Percentiles rank a stretch among this genome's conserved stretches.
These are phyloP conservation scores for Phaseolus lunatus DNA, from an alignment of 306 rosid genomes.

Conservation along the genomic window DNA sequence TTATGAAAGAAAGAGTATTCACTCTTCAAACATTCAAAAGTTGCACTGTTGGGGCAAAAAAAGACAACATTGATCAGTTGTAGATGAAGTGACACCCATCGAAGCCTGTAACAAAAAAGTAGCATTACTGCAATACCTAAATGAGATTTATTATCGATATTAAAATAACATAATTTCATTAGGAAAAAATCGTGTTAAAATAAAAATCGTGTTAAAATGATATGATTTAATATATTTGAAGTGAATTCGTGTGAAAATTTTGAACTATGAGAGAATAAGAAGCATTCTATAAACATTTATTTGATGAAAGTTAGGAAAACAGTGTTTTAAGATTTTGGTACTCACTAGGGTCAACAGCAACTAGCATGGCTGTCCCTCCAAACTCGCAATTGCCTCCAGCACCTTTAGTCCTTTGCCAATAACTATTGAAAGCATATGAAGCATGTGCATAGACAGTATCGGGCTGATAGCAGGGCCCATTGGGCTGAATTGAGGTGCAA, in stretches of 20 bases:
- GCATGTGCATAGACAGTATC: conserved; percentile 74
- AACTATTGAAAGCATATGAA: conserved; percentile 89
- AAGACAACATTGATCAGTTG: conserved; percentile 32
- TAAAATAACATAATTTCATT: too few species aligned
- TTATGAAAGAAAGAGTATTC: conserved; percentile 32
- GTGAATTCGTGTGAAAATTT: too few species aligned
- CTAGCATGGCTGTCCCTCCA: conserved; percentile 91
- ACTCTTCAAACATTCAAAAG: conserved; percentile 44
- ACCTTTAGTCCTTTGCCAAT: conserved; percentile 79
- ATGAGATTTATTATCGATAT: too few species aligned
- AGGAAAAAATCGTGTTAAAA: too few species aligned
- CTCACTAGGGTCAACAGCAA: conserved; percentile 88
- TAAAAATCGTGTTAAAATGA: too few species aligned
- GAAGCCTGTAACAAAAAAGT: conserved; percentile 54
- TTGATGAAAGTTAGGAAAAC: not conserved
- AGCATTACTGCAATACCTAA: not conserved
- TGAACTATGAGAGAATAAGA: too few species aligned
- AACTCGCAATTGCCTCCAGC: conserved; percentile 84
- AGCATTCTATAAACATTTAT: too few species aligned
- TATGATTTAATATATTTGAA: too few species aligned
- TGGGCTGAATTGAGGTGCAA: conserved; percentile 69
- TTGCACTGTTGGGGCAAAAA: not conserved
- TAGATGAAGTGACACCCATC: conserved; percentile 69
- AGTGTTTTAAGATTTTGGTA: not conserved
- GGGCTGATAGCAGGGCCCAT: conserved; percentile 81